These are phyloP conservation scores for Vitrella brassicaformis DNA, from an alignment of 73 alveolate genomes.

Conservation along the genomic window DNA sequence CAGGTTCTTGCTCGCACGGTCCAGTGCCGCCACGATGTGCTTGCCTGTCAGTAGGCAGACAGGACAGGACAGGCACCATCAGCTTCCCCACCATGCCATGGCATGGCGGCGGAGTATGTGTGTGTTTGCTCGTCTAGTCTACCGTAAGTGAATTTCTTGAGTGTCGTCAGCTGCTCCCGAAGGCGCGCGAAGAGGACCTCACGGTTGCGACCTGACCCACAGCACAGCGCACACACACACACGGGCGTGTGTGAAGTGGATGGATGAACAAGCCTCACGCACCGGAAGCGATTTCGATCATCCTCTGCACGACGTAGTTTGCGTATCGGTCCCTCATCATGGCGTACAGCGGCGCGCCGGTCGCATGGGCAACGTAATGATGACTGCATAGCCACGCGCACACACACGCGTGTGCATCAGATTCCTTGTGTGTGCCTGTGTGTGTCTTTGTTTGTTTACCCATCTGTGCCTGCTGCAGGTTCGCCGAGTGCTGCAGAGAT, in stretches of 20 bases:
- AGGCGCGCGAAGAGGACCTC: slow-evolving; percentile 16
- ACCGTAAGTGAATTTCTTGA: slow-evolving; percentile 20
- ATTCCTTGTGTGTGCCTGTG: neutral
- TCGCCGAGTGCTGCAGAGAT: neutral
- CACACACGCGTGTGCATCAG: neutral
- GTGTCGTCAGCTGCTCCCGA: slow-evolving; percentile 24
- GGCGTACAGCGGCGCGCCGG: neutral
- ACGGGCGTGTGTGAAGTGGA: neutral
- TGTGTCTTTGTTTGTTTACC: neutral
- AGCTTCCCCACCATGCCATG: neutral
- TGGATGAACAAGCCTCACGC: neutral
- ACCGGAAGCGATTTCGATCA: slow-evolving; percentile 12
- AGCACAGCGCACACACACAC: neutral
- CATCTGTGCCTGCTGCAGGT: slow-evolving; percentile 5
- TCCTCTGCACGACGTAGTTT: slow-evolving; percentile 36
- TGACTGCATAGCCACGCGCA: neutral
- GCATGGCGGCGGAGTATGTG: neutral
- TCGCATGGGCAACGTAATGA: neutral
- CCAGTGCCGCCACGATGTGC: slow-evolving; percentile 27
- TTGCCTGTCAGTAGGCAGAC: slow-evolving; percentile 12
- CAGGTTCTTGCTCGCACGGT: neutral
- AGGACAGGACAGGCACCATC: neutral
- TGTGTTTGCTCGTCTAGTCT: neutral
- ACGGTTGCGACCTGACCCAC: slow-evolving; percentile 14
- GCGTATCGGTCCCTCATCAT: slow-evolving; percentile 15